Percentiles rank a stretch among this genome's conserved stretches.
Conservation (phyloP, 1,284 basidiomycete species). For the Phlebopus sp. region DNA sequence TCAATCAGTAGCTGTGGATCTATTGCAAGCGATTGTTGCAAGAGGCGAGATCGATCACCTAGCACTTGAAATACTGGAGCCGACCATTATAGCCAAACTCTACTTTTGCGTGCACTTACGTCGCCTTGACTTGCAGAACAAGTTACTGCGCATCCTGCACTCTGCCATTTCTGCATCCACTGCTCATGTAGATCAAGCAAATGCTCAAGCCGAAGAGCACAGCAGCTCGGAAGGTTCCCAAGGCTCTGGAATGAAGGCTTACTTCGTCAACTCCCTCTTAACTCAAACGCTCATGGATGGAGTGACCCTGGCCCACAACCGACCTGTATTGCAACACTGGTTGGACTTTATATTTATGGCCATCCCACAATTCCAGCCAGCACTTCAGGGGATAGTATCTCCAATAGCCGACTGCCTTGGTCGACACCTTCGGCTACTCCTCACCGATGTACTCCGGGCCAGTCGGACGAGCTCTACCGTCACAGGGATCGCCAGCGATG, state of each 20-base stretch:
- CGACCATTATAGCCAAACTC: constrained; percentile 71
- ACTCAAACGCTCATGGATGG: constrained; percentile 81
- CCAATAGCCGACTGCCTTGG: constrained; percentile 83
- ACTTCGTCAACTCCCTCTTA: constrained; percentile 66
- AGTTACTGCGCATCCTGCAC: constrained; percentile 88
- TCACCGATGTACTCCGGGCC: constrained; percentile 55
- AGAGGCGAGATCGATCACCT: constrained; percentile 71
- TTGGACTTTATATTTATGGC: constrained; percentile 94
- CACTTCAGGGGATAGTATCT: constrained; percentile 64
- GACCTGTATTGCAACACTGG: constrained; percentile 89
- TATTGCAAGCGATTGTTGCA: constrained; percentile 79
- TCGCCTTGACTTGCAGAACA: constrained; percentile 85
- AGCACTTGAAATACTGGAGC: constrained; percentile 64
- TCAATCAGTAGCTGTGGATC: constrained; percentile 75
- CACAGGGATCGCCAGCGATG: constrained; percentile 62
- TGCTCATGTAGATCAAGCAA: constrained; percentile 22
- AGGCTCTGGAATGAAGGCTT: constrained; percentile 26
- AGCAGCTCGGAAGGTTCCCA: constrained; percentile 28
- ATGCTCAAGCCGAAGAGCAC: constrained; percentile 27
- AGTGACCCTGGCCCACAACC: constrained; percentile 66
- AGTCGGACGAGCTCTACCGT: constrained; percentile 36
- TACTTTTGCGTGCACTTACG: constrained; percentile 68
- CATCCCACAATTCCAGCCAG: constrained; percentile 76
- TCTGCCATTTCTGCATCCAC: constrained; percentile 70
- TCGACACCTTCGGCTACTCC: constrained; percentile 60